Base-by-base conservation (phyloP, 495 filamentous ascomycete species). In the Xylaria longipes region DNA sequence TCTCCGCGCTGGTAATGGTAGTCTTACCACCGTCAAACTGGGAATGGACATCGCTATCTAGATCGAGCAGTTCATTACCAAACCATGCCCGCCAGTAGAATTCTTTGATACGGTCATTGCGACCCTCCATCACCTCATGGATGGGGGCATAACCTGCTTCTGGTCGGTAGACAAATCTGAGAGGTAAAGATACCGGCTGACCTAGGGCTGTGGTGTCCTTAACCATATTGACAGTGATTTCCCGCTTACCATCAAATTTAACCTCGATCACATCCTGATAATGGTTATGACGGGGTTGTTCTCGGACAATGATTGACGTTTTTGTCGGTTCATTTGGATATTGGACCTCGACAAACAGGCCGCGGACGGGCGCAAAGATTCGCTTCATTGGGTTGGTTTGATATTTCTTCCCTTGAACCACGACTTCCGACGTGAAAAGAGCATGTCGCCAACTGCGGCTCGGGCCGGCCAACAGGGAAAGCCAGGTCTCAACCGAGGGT, bases 41-140 rank as follows among this genome's bases (percentile, higher is more conserved):
- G 75, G 91, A 91, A 5, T 93, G 94, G 46, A 97, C 92, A 17
- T 92, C 84, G 12, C 90, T 90, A 75, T 98, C 91, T 63, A 97
- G 94, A 39, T 97, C 92, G 25, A 95, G 87, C 33, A 86, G 78
- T 75, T 96, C 95, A 75, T 94, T 90, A 20, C 94, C 97, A 75
- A 99, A 99, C 96, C 96, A 97, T 71, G 95, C 89, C 41, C 90
- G 89, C 87, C 97, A 97, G 86, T 99, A 99, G 80, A 98, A 99
- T 81, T 96, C 90, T 83, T 97, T 98, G 86, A 99, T 97, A 64
- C 93, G 90, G 76, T 97, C 93, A 76, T 98, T 98, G 79, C 96
- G 93, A 70, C 86, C 91, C 63, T 94, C 88, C 95, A 98, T 98
- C 63, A 98, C 91, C 80, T 99, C 96, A 61, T 91, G 90, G 74